phyloP scores from a whole-genome alignment of 1,284 basidiomycete genomes.

The Sanghuangporus sanghuang region DNA sequence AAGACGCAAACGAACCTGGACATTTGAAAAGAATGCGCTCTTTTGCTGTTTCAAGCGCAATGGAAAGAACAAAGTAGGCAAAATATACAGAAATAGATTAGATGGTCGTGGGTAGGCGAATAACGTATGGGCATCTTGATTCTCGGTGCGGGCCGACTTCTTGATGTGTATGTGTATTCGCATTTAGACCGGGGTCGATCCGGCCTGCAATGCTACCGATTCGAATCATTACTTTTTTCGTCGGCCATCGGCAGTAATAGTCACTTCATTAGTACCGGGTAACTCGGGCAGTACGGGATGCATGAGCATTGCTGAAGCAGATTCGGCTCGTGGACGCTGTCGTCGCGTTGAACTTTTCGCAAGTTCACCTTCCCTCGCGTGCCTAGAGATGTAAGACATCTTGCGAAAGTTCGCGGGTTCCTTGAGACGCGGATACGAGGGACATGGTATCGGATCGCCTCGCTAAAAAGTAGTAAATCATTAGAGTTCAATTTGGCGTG shows the following conservation, averaged over 20 bases:
- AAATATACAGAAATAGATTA: neutral
- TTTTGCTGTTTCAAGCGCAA: neutral
- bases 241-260: neutral
- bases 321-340: neutral
- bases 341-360: neutral
- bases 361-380: neutral
- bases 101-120: neutral
- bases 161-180: neutral
- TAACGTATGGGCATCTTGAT: neutral
- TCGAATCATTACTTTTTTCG: neutral
- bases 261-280: neutral
- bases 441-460: slow-evolving; percentile 27
- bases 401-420: slow-evolving; percentile 10
- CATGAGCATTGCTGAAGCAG: neutral
- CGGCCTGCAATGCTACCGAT: neutral
- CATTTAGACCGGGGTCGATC: neutral
- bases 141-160: neutral
- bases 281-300: neutral
- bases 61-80: neutral
- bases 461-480: slow-evolving; percentile 25
- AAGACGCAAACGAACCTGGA: neutral
- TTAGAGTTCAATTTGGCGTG: slow-evolving; percentile 6
- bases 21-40: neutral
- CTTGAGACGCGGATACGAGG: slow-evolving; percentile 21
- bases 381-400: slow-evolving; percentile 11